phyloP scores from a whole-genome alignment of 306 rosid species.

The Acmispon strigosus region DNA sequence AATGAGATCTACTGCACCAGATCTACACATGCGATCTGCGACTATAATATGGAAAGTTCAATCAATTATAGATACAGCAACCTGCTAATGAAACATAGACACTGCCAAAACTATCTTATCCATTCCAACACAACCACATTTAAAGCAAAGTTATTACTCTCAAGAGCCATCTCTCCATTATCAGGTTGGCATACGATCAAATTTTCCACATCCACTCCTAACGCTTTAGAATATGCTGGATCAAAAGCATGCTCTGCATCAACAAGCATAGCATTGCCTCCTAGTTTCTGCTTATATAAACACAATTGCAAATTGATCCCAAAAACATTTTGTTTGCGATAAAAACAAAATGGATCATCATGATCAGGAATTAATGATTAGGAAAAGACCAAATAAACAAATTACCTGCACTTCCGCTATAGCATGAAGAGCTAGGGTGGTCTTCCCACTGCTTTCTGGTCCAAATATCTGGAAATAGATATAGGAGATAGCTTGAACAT shows the following conservation, averaged over 20 bases:
- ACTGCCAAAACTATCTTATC: conserved; percentile 1
- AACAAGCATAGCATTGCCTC: conserved; percentile 99
- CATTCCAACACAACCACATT: conserved; percentile 19
- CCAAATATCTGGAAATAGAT: conserved; percentile 68
- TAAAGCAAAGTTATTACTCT: conserved; percentile 56
- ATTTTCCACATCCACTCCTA: conserved; percentile 98
- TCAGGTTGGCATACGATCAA: conserved; percentile 96
- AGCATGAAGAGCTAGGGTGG: conserved; percentile 96
- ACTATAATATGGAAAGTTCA: conserved; percentile 42
- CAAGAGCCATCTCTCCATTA: conserved; percentile 99
- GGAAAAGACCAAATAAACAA: conserved; percentile 15
- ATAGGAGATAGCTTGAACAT: not conserved
- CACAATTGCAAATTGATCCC: conserved; percentile 24
- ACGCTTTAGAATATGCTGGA: conserved; percentile 89
- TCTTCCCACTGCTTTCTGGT: conserved; percentile 99
- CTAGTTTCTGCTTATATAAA: conserved; percentile 61
- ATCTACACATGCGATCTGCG: conserved; percentile 99
- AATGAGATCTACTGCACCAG: conserved; percentile 94
- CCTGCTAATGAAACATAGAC: conserved; percentile 8
- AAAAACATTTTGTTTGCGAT: not conserved
- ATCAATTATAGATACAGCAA: conserved; percentile 23
- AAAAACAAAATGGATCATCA: not conserved
- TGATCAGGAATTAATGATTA: not conserved
- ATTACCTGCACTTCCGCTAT: conserved; percentile 95
- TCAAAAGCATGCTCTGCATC: conserved; percentile 99